A percentile compares a stretch with the other conserved stretches of the same genome.
Conservation (phyloP, 257 asterid genomes). For the Solanum chiquidenum region DNA sequence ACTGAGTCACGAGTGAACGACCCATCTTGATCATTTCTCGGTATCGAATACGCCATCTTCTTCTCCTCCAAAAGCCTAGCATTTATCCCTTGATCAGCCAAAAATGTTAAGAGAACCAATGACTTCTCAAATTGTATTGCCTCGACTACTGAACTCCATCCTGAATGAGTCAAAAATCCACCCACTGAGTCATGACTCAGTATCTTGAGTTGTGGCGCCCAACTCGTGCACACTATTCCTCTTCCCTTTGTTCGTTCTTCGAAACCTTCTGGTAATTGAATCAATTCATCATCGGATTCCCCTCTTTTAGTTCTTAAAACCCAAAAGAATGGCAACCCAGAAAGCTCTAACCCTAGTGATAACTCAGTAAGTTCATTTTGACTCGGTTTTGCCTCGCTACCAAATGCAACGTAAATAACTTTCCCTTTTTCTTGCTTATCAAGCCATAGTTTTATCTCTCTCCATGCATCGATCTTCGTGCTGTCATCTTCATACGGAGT, state of each 20-base stretch:
- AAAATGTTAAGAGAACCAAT: conserved; percentile 12
- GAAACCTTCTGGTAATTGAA: conserved; percentile 10
- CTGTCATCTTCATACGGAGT: not conserved
- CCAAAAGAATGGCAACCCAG: not conserved
- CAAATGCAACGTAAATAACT: conserved; percentile 15
- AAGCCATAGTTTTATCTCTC: not conserved
- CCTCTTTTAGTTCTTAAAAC: not conserved
- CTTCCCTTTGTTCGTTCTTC: conserved; percentile 12
- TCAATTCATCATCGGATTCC: not conserved
- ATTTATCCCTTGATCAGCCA: conserved; percentile 19
- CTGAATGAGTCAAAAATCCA: conserved; percentile 19
- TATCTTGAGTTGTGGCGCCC: conserved; percentile 26
- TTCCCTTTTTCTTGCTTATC: not conserved
- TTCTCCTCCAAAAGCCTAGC: conserved; percentile 17
- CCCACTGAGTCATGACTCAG: conserved; percentile 20
- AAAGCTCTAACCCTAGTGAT: conserved; percentile 6
- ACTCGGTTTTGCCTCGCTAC: conserved; percentile 14
- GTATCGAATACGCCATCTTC: conserved; percentile 2
- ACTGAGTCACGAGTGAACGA: conserved; percentile 7
- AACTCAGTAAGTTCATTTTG: conserved; percentile 17
- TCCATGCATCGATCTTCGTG: not conserved
- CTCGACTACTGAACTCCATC: conserved; percentile 25
- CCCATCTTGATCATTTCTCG: conserved; percentile 10
- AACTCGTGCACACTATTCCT: conserved; percentile 10
- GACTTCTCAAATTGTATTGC: conserved; percentile 13